These are phyloP conservation scores for Claviceps capensis DNA, from an alignment of 2,329 filamentous ascomycete genomes.

Conservation along the genomic window DNA sequence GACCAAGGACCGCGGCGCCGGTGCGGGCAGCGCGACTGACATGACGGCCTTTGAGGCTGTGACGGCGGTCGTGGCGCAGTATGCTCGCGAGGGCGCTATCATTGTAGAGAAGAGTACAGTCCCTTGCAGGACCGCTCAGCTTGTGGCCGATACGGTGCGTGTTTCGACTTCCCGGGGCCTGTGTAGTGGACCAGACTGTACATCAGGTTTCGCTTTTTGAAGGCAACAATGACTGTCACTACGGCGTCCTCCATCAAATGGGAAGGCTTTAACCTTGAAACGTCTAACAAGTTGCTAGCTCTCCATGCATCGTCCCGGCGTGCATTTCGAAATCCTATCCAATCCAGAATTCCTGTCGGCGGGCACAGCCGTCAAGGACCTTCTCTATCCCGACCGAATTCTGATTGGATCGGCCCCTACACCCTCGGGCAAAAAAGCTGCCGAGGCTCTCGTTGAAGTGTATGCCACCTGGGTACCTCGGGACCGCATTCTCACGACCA, in stretches of 20 bases:
- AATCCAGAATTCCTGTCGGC: constrained; percentile 75
- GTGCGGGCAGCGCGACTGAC: constrained; percentile 58
- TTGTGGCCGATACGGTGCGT: constrained; percentile 53
- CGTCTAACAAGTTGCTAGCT: constrained; percentile 23
- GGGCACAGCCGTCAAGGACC: constrained; percentile 59
- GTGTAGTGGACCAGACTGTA: background rate
- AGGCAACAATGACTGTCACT: no score
- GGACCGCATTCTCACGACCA: constrained; percentile 54
- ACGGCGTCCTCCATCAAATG: no score
- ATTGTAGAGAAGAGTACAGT: constrained; percentile 76
- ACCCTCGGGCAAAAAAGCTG: constrained; percentile 44
- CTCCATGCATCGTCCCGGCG: constrained; percentile 43
- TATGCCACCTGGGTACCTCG: constrained; percentile 60
- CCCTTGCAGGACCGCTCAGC: constrained; percentile 59
- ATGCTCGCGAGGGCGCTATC: constrained; percentile 53
- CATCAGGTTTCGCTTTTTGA: no score
- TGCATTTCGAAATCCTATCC: constrained; percentile 62
- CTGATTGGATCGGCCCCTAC: constrained; percentile 59
- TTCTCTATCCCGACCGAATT: constrained; percentile 58
- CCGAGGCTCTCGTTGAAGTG: constrained; percentile 47
- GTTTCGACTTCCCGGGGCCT: background rate
- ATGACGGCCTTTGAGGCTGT: constrained; percentile 60
- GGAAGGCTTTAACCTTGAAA: no score
- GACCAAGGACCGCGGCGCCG: constrained; percentile 57
- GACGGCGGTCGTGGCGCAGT: constrained; percentile 50